A percentile compares a stretch with the other conserved stretches of the same genome.
Evolutionary conservation across 495 filamentous ascomycete genomes (phyloP).

Genomic region (Cryomyces antarcticus): DNA sequence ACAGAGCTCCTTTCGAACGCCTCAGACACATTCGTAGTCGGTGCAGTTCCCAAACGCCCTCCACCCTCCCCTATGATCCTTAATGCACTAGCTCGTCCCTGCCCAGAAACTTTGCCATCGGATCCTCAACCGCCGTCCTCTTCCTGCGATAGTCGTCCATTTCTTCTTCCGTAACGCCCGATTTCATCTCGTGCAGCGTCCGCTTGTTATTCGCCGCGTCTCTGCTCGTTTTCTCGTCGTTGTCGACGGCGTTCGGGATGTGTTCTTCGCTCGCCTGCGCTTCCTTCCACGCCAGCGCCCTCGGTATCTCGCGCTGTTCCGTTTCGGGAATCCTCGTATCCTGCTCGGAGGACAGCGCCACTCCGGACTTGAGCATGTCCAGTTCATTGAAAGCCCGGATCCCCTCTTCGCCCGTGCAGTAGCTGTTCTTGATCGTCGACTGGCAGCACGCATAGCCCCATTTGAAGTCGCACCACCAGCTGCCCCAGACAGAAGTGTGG

Average conservation of each 20-base stretch:
- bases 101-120: constrained; percentile 61
- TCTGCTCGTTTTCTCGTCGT: constrained; percentile 16
- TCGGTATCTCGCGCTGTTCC: constrained; percentile 6
- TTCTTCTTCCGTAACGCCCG: constrained; percentile 61
- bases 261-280: constrained; percentile 13
- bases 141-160: constrained; percentile 65
- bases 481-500: constrained; percentile 84
- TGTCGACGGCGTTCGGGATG: constrained; percentile 14
- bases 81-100: constrained; percentile 29
- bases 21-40: no score
- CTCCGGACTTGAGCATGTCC: constrained; percentile 34
- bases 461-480: constrained; percentile 87
- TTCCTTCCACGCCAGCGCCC: constrained; percentile 19
- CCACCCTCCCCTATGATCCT: background rate
- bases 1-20: no score
- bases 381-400: constrained; percentile 50
- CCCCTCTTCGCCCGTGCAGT: constrained; percentile 82
- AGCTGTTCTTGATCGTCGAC: constrained; percentile 83
- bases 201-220: constrained; percentile 38
- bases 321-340: constrained; percentile 6
- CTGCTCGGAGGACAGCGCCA: constrained; percentile 15
- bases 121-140: constrained; percentile 48
- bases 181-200: constrained; percentile 51
- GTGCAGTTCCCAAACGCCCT: no score
- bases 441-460: constrained; percentile 98